phyloP scores from a whole-genome alignment of 2,329 filamentous ascomycete species.

The Exophiala lecanii-corni region DNA sequence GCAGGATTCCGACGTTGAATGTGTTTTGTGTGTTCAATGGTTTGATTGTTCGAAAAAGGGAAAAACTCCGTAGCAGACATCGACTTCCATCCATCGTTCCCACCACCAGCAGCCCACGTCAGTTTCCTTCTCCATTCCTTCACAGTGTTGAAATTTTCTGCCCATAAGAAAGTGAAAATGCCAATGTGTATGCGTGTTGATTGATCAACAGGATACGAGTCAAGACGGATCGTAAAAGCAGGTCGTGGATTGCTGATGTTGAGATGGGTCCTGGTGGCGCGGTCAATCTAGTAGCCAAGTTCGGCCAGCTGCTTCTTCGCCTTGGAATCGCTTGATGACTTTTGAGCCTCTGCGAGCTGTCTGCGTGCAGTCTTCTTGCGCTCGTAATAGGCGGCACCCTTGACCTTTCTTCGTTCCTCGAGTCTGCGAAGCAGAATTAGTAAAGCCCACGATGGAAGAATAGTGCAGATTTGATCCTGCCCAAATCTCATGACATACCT shows the following conservation, averaged over 20 bases:
- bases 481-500: constrained; percentile 60
- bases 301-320: constrained; percentile 81
- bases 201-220: background rate
- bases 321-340: constrained; percentile 81
- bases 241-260: background rate
- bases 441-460: constrained; percentile 1
- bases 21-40: background rate
- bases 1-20: background rate
- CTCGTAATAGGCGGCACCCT: constrained; percentile 98
- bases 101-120: background rate
- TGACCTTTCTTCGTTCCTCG: constrained; percentile 99
- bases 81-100: background rate
- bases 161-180: constrained; percentile 1
- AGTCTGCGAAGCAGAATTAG: constrained; percentile 57
- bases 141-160: background rate
- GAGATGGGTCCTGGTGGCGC: constrained; percentile 24
- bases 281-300: constrained; percentile 73
- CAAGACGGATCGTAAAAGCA: constrained; percentile 2
- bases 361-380: constrained; percentile 96
- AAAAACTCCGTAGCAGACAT: background rate
- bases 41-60: background rate
- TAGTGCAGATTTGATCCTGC: background rate
- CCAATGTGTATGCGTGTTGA: background rate
- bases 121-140: background rate
- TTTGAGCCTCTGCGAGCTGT: constrained; percentile 89